Base-by-base conservation (phyloP, 2,329 filamentous ascomycete species). In the Diaporthe caulivora region DNA sequence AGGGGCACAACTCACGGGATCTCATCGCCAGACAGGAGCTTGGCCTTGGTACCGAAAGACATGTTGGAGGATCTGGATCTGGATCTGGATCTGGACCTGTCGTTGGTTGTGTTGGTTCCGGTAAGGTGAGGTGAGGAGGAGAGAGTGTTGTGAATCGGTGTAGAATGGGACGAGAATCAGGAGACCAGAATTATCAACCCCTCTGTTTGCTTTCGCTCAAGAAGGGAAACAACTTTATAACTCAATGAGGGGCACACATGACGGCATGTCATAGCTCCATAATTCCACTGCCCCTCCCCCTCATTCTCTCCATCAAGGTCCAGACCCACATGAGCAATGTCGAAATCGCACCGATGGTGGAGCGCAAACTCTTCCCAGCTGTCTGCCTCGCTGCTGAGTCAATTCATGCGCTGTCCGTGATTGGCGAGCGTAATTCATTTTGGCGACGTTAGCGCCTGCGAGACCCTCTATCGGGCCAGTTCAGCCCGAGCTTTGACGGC, bases 1-100 rank as follows among this genome's bases (percentile, higher is more conserved):
- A 49, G 62, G 62, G 86, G 86, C 29, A 47, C 53, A 34, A 53
- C 73, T 73, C 65, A 75, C 73, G 91, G 89, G 72, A 93, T 93
- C 83, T 91, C 90, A 79, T 89, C 88, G 77, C 92, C 92, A 71
- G 88, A 87, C 84, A 88, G 91, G 78, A 91, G 87, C 75, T 88
- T 89, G 77, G 90, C 88, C 82, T 89, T 85, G 77, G 81, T 83
- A 73, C 84, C 87, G 79, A 85, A 83, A 79, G 90, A 91, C 90
- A 92, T 92, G 7, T 34, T 74, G 64, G 31, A 29, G 21, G 37
- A 49, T 6, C 44, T 17, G 31, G 44, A 37, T 37, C 29, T 29
- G 26, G n/a, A 40, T 40, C 37, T 10, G 26, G 29, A 26, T 2
- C 37, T 24, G 21, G 47, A n/a, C 29, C 24, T 24, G 26, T n/a